phyloP scores from a whole-genome alignment of 2,329 filamentous ascomycete species.

The Diaporthe sp. region DNA sequence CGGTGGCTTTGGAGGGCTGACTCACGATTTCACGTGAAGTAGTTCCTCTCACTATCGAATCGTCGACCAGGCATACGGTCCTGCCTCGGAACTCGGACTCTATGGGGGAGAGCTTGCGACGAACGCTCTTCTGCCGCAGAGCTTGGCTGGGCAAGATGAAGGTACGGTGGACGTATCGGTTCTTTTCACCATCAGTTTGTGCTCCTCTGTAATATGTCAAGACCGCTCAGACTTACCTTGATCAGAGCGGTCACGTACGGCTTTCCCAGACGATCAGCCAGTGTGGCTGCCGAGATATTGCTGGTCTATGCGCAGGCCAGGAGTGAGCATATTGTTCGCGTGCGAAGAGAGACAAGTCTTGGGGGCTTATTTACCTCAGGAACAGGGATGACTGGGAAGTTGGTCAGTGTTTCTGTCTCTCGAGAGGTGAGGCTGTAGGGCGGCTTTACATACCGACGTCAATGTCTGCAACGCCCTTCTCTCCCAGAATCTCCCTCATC shows the following conservation, averaged over 20 bases:
- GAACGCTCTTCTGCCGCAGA: conserved; percentile 85
- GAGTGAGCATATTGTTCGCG: conserved; percentile 44
- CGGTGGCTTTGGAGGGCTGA: conserved; percentile 69
- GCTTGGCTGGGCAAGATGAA: conserved; percentile 78
- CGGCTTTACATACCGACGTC: conserved; percentile 62
- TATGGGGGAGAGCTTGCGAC: conserved; percentile 91
- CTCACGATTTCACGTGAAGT: conserved; percentile 85
- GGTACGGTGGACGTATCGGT: conserved; percentile 85
- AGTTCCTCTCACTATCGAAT: conserved; percentile 89
- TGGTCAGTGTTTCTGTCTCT: conserved; percentile 33
- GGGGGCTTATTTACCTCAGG: conserved; percentile 47
- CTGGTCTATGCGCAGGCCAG: conserved; percentile 69
- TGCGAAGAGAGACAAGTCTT: conserved; percentile 48
- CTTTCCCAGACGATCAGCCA: conserved; percentile 81
- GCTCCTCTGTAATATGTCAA: background rate
- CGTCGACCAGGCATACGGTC: conserved; percentile 87
- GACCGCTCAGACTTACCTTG: conserved; percentile 14
- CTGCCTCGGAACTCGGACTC: conserved; percentile 85
- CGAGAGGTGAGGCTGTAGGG: conserved; percentile 41
- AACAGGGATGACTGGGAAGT: conserved; percentile 76
- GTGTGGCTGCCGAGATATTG: conserved; percentile 81
- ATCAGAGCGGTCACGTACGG: conserved; percentile 86
- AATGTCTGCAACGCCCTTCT: conserved; percentile 79
- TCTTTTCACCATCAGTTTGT: conserved; percentile 61
- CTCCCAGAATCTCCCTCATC: conserved; percentile 75